A percentile compares a stretch with the other conserved stretches of the same genome.
Conservation (phyloP, 2,329 filamentous ascomycete genomes). For the Phialophora macrospora region DNA sequence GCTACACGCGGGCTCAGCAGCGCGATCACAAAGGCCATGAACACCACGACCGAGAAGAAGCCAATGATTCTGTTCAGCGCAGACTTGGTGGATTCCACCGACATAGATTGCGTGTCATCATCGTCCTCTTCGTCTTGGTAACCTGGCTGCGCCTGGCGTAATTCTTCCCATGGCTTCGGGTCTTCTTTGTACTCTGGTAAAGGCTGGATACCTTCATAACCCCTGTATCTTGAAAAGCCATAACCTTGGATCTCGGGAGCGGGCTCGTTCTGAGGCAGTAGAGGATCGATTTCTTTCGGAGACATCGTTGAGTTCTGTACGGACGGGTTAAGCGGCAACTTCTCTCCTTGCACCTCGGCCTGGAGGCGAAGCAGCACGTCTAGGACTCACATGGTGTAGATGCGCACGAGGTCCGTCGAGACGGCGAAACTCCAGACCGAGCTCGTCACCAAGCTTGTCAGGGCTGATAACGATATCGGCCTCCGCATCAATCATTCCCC, state of each 20-base stretch:
- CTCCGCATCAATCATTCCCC: not conserved
- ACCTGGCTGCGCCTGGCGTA: not conserved
- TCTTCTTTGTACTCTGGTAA: constrained; percentile 8
- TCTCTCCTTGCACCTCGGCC: not conserved
- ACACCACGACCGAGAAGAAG: constrained; percentile 36
- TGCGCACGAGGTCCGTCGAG: not conserved
- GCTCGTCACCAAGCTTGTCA: not conserved
- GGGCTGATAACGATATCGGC: constrained; percentile 9
- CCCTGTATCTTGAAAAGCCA: constrained; percentile 28
- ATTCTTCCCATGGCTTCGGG: constrained; percentile 15
- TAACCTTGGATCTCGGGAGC: constrained; percentile 39
- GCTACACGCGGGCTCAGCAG: constrained; percentile 26
- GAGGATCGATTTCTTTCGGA: constrained; percentile 37
- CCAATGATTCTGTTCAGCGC: constrained; percentile 28
- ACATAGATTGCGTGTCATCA: constrained; percentile 23
- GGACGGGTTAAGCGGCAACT: not conserved
- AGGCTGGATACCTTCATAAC: constrained; percentile 15
- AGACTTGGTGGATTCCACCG: constrained; percentile 25
- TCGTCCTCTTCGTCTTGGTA: constrained; percentile 21
- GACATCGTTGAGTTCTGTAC: constrained; percentile 17
- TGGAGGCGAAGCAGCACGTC: not conserved
- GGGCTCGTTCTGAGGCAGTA: constrained; percentile 38
- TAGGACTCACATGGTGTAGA: not conserved
- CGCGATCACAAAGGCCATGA: constrained; percentile 33
- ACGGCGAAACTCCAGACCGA: constrained; percentile 4